phyloP scores from a whole-genome alignment of 495 filamentous ascomycete species.

The Xylaria grammica region DNA sequence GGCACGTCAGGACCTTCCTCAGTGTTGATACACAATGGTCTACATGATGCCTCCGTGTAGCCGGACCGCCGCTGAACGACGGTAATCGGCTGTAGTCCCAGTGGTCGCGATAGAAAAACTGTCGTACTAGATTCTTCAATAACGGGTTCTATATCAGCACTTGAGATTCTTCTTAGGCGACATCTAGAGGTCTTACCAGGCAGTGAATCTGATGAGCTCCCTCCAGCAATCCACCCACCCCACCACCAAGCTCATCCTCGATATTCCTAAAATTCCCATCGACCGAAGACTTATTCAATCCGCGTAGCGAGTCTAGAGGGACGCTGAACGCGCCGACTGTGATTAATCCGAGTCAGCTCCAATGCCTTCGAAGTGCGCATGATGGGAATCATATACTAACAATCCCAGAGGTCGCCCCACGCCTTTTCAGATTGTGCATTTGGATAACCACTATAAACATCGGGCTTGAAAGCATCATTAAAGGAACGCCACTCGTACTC shows the following conservation, averaged over 20 bases:
- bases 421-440: neutral
- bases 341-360: neutral
- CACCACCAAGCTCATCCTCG: neutral
- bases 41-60: neutral
- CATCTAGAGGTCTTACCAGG: neutral
- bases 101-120: neutral
- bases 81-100: neutral
- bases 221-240: neutral
- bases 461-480: neutral
- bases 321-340: neutral
- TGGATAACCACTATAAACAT: neutral
- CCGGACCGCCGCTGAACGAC: neutral
- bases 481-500: neutral
- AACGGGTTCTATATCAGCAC: neutral
- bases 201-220: neutral
- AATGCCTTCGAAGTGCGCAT: neutral
- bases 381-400: neutral
- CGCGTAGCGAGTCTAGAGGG: neutral
- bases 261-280: neutral
- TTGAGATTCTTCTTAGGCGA: neutral
- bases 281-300: neutral
- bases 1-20: neutral
- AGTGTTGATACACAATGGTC: neutral
- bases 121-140: neutral
- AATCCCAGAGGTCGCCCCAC: neutral